Conservation (phyloP, 805 yeast genomes). For the Priceomyces carsonii region DNA sequence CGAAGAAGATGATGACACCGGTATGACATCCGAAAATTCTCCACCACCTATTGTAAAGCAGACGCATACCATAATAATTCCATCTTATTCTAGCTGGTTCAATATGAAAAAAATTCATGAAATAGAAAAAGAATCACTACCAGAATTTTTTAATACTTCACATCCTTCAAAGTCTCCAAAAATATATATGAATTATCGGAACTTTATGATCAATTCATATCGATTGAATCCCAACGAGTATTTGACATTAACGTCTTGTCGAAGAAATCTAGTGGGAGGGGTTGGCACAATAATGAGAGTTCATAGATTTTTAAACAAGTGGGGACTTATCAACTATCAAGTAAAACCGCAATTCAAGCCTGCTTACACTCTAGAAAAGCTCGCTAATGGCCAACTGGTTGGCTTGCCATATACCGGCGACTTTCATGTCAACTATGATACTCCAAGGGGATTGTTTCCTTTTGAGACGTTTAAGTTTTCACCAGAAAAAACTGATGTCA, state of each 20-base stretch:
- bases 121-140: slow-evolving; percentile 80
- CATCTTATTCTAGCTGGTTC: slow-evolving; percentile 90
- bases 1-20: slow-evolving; percentile 4
- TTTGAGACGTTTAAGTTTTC: slow-evolving; percentile 79
- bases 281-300: slow-evolving; percentile 85
- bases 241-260: slow-evolving; percentile 83
- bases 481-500: slow-evolving; percentile 48
- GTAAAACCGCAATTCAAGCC: slow-evolving; percentile 80
- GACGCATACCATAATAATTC: slow-evolving; percentile 81
- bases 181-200: slow-evolving; percentile 78
- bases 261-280: slow-evolving; percentile 89
- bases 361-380: slow-evolving; percentile 52
- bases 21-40: slow-evolving; percentile 14
- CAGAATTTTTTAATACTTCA: slow-evolving; percentile 79
- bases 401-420: slow-evolving; percentile 75
- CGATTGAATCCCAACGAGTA: slow-evolving; percentile 88
- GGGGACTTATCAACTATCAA: slow-evolving; percentile 95
- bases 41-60: slow-evolving; percentile 42
- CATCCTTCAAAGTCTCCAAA: slow-evolving; percentile 80
- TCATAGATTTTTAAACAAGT: slow-evolving; percentile 78
- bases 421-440: slow-evolving; percentile 75
- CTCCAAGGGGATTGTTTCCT: slow-evolving; percentile 91
- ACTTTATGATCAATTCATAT: slow-evolving; percentile 86
- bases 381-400: slow-evolving; percentile 42
- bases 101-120: slow-evolving; percentile 67